Evolutionary conservation across 2,329 filamentous ascomycete species (phyloP).

Genomic region (Pseudogymnoascus sp.): DNA sequence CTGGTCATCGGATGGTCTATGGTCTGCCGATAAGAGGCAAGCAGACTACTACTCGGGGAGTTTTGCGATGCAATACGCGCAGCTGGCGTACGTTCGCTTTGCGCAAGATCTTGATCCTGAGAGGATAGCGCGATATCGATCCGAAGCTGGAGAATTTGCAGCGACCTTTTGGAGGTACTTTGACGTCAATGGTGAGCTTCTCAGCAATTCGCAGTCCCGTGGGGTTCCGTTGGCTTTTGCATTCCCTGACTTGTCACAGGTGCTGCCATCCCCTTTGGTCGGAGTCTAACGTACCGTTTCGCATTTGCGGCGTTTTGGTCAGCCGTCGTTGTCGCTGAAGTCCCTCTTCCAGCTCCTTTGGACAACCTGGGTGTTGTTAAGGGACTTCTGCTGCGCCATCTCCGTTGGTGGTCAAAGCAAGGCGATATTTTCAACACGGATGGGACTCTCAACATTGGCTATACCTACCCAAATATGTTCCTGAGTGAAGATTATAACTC

Average conservation of each 20-base stretch:
- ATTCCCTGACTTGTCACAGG: conserved; percentile 29
- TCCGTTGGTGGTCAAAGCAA: conserved; percentile 42
- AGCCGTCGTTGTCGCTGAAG: conserved; percentile 36
- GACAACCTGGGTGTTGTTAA: conserved; percentile 34
- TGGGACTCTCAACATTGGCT: conserved; percentile 44
- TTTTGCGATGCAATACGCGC: conserved; percentile 46
- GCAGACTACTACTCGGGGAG: conserved; percentile 48
- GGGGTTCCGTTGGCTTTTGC: neutral
- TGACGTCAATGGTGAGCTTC: conserved; percentile 33
- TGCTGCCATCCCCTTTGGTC: conserved; percentile 44
- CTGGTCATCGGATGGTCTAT: conserved; percentile 42
- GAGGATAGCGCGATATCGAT: conserved; percentile 32
- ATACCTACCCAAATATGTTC: conserved; percentile 40
- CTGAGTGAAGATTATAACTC: conserved; percentile 52
- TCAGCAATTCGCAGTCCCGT: neutral
- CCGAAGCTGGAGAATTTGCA: conserved; percentile 37
- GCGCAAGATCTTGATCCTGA: conserved; percentile 35
- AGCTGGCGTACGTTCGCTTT: conserved; percentile 40
- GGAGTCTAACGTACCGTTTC: conserved; percentile 45
- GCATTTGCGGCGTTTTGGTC: conserved; percentile 44
- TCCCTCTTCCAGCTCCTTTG: conserved; percentile 34
- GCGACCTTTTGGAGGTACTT: conserved; percentile 42
- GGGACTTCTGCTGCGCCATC: conserved; percentile 42
- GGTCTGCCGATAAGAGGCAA: conserved; percentile 32
- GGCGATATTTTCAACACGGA: conserved; percentile 41